These are phyloP conservation scores for Salix koriyanagi DNA, from an alignment of 345 rosid genomes.

Conservation along the genomic window DNA sequence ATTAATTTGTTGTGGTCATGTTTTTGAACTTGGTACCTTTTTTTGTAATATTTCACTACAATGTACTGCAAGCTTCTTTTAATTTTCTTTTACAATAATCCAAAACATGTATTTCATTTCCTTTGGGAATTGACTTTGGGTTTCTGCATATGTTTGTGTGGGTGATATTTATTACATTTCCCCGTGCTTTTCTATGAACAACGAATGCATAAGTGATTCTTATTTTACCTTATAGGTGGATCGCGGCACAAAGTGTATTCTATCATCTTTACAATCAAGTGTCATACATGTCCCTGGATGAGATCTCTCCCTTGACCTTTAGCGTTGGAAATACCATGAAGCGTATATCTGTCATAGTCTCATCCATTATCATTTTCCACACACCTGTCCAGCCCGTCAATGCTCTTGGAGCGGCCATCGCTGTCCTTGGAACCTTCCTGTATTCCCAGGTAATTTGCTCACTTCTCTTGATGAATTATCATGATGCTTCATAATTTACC, in stretches of 20 bases:
- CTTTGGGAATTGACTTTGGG: not conserved
- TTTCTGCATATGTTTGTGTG: not conserved
- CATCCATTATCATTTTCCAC: slow-evolving; percentile 95
- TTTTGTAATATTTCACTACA: not conserved
- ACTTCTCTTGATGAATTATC: not conserved
- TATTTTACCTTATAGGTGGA: slow-evolving; percentile 57
- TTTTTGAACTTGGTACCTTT: not conserved
- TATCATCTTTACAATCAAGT: slow-evolving; percentile 99
- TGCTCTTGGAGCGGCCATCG: slow-evolving; percentile 96
- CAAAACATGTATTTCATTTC: not conserved
- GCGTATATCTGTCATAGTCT: slow-evolving; percentile 95
- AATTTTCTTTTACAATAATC: not conserved
- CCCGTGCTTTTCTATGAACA: not conserved
- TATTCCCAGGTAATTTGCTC: slow-evolving; percentile 76
- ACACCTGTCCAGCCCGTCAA: slow-evolving; percentile 92
- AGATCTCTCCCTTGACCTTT: slow-evolving; percentile 95
- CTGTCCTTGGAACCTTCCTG: slow-evolving; percentile 93
- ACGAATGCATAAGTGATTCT: slow-evolving; percentile 4
- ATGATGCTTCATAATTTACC: not conserved
- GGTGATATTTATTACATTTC: not conserved
- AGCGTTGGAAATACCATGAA: slow-evolving; percentile 98
- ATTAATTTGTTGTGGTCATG: not conserved
- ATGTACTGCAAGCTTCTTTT: not conserved
- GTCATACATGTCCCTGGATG: slow-evolving; percentile 93
- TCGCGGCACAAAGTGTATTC: slow-evolving; percentile 95